Base-by-base conservation (phyloP, 2,329 filamentous ascomycete species). In the Colletotrichum noveboracense region DNA sequence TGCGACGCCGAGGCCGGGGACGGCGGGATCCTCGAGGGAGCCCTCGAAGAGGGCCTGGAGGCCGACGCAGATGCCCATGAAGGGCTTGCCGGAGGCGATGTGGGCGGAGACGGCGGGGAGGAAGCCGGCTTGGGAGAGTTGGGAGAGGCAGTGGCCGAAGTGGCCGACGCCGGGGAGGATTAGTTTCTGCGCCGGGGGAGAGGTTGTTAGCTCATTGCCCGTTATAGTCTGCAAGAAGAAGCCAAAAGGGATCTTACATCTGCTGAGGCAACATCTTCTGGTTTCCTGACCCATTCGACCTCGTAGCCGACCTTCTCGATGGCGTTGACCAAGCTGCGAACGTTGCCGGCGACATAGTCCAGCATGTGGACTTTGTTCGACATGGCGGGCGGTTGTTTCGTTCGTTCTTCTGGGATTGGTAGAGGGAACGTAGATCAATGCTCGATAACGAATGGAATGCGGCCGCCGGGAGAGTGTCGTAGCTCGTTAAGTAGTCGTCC, bases 21-120 rank as follows among this genome's bases (percentile, higher is more conserved):
- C 92, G 21, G 88, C 85, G 1, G 92, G 87, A 78, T 95, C 93
- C 84, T 99, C 97, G 55, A 92, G 91, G 0, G 97, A 98, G 10
- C 94, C 94, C 79, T 95, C 90, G 82, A 98, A 98, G 0, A 99
- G 88, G 1, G 95, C 95, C 85, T 99, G 97, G 16, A 98, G 84
- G 4, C 97, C 97, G 70, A 99, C 97, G 82, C 97, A 99, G 81
- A 99, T 98, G 66, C 94, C 96, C 93, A 99, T 97, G 83, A 99
- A 98, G 16, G 96, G 96, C 86, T 98, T 98, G n/a, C 96, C 96
- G 16, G 94, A 91, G 68, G 92, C 89, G 80, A 99, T 96, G 87
- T 98, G 96, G 78, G 92, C 89, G 79, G 89, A 92, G 78, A 99
- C 93, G 12, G 96, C 94, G 75, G 95, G 94, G 70, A 96, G 88